Evolutionary conservation across 1,139 yeast genomes (phyloP).

Genomic region (Citeromyces siamensis): DNA sequence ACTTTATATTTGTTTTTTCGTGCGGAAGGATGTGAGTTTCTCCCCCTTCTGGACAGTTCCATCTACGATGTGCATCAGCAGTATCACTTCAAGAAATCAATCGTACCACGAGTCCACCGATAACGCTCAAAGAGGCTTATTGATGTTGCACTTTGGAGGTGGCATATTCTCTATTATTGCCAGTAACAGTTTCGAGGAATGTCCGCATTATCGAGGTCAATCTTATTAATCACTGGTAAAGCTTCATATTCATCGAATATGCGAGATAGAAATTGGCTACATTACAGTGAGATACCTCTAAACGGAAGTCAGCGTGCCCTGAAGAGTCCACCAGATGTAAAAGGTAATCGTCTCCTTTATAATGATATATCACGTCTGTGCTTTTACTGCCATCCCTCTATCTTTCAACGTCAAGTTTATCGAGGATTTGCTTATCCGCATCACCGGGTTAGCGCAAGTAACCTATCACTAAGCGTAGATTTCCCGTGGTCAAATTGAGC

Average conservation of each 20-base stretch:
- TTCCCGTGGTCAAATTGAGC: conserved; percentile 99
- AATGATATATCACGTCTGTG: conserved; percentile 85
- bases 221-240: conserved; percentile 85
- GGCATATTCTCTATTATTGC: conserved; percentile 71
- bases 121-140: conserved; percentile 58
- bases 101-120: conserved; percentile 97
- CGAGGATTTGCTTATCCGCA: conserved; percentile 77
- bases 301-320: conserved; percentile 93
- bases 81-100: conserved; percentile 83
- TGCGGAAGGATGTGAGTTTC: conserved; percentile 65
- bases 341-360: conserved; percentile 62
- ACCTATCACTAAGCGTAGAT: conserved; percentile 79
- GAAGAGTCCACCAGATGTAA: conserved; percentile 94
- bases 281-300: conserved; percentile 87
- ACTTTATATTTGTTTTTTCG: conserved; percentile 70
- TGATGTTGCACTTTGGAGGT: conserved; percentile 41
- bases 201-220: conserved; percentile 84
- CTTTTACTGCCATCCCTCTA: conserved; percentile 93
- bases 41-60: conserved; percentile 68
- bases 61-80: conserved; percentile 76
- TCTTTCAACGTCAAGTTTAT: conserved; percentile 90
- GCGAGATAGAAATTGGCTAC: conserved; percentile 93
- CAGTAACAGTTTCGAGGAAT: conserved; percentile 74
- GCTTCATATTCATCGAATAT: conserved; percentile 67
- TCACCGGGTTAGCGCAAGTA: conserved; percentile 77